Evolutionary conservation across 2,329 filamentous ascomycete species (phyloP), one percentile per base, ranked within the genome.

Genomic region (Davidsoniella australis): DNA sequence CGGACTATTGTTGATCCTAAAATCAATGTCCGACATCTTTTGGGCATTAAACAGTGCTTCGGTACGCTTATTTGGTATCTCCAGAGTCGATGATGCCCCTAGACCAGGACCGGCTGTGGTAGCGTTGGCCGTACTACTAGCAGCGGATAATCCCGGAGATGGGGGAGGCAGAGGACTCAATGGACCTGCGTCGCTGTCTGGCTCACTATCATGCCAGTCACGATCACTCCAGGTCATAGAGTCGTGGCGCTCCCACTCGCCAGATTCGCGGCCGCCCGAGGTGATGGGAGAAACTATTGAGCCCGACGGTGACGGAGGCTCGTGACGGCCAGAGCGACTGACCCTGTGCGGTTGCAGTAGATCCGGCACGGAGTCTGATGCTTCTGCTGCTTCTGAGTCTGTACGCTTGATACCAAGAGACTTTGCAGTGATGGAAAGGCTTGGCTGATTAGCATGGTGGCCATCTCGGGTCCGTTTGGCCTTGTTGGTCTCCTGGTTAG

Each of bases 201-300:
- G 63, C 39, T 63, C 68, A 50, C 65, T 76, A 55, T 79, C 75
- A 8, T 66, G 66, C 66, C 76, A 80, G 59, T 82, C 77, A 9
- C 71, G 66, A 45, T 83, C 79, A 59, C 75, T 81, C 80, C 80
- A 84, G 3, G 69, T 70, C 48, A 72, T 66, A 2, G 75, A 79
- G 56, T 81, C 78, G 20, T 59, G 56, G 33, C 67, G 55, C 24
- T 62, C 61, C 5, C 47, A 46, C 53, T 49, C 33, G 18, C 45
- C 33, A 18, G 50, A 24, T 5, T 40, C 41, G 20, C 38, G 12
- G 24, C 24, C n/a, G 41, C 37, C 45, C 12, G 26, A 18, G 26
- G 47, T 39, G 14, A 20, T 36, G 8, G 53, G 41, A n/a, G 44
- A 52, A 9, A 38, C 38, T 3, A 44, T 29, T 23, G 24, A 29